Base-by-base conservation (phyloP, 2,329 filamentous ascomycete species). In the Rutstroemia sydowiana region DNA sequence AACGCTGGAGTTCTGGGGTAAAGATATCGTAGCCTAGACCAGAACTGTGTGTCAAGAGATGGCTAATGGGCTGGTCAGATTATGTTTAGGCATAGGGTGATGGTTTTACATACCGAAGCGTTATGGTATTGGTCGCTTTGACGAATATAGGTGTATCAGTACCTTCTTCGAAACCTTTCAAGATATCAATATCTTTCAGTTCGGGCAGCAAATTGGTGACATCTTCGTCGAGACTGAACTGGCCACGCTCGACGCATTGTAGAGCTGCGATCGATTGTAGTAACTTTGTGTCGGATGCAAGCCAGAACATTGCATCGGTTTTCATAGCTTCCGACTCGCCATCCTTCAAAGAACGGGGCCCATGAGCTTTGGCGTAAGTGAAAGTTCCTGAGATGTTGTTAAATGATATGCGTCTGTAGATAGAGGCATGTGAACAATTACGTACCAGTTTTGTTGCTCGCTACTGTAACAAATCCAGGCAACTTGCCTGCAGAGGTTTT, bases 271-370 rank as follows among this genome's bases (percentile, higher is more conserved):
- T 62, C 0, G 70, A 73, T 0, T 71, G 68, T 4, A 80, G 62
- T 63, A 80, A 69, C 65, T 82, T 82, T 11, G 78, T 79, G 60
- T 75, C 78, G 0, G 76, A 79, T 0, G 78, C 78, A 2, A 81
- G 69, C 75, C 74, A 80, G 59, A 83, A 86, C 0, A 80, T 68
- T 4, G 71, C 79, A 36, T 87, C 80, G 0, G 79, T 65, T 0
- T 74, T 74, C 75, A 87, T 80, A 2, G 74, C 69, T 43, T 79
- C 73, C 10, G 76, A 78, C 56, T 74, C 77, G 0, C 73, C 75
- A 0, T 76, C 75, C 6, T 81, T 72, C 71, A 75, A 53, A 14
- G 66, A 65, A 2, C 61, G 63, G 3, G 48, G 55, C 2, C 70
- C 70, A 31, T 72, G 68, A 1, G 61, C 51, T 49, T 66, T 65